Evolutionary conservation across 108 stramenopile genomes (phyloP), one percentile per base, ranked within the genome.

Genomic region (Cylindrotheca fusiformis): DNA sequence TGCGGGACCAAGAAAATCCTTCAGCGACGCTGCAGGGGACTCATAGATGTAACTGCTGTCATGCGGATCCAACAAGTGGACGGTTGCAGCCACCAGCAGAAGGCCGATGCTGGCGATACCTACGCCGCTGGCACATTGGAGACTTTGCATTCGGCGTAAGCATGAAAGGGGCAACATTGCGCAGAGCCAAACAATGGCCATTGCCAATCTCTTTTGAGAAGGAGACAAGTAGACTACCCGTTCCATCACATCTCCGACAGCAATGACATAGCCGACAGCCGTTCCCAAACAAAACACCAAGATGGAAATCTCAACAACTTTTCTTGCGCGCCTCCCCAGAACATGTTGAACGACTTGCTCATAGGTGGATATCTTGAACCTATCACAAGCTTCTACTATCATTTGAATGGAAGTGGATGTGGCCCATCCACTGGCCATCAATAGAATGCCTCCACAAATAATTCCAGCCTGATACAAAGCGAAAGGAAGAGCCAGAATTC

Each of bases 211-310:
- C n/a, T 57, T 56, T 28, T 67, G 48, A 10, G 27, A 26, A 23
- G 66, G 48, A 51, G 53, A 10, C 47, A 57, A 48, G 55, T 64
- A 33, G 33, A 81, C 48, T 0, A 71, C 69, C 32, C 67, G 70
- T 65, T 91, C 66, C 41, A 91, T 62, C 51, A 91, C 87, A 74
- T 91, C 90, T 6, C 86, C 90, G 3, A 91, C 86, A 18, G 90
- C 90, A 51, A 86, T 79, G 23, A 86, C 74, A 54, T 69, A 76
- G 0, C 45, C 58, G 20, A 76, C 62, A 1, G 67, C 69, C 19
- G 72, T 70, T 19, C 88, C 88, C 32, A 69, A 68, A 62, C 88
- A 89, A 74, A 89, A 89, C 1, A 89, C 54, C 5, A 89, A 33
- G 28, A 87, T 74, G 32, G 78, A 85, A 45, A 75, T 62, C 65